Evolutionary conservation across 164 flowering plant genomes (phyloP), one percentile per base, ranked within the genome.

Genomic region (Amborella trichopoda): DNA sequence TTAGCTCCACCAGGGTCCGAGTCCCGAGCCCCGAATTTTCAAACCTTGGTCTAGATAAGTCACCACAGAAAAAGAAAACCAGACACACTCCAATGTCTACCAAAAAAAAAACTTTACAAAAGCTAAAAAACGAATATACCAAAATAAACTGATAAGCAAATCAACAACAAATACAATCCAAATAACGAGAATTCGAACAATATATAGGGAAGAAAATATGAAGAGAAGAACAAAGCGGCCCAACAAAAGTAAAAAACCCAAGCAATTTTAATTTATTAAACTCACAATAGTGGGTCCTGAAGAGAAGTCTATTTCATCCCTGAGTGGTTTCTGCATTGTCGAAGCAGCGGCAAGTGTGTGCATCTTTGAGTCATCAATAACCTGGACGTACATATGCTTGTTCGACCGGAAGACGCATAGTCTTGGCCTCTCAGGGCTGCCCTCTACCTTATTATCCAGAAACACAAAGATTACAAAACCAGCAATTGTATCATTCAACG

Each of bases 281-380:
- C 95, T 83, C 67, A 91, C 99, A 54, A 80, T 61, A 8, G 99
- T 91, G 5, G 99, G 88, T 44, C 90, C 83, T 54, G 86, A 52
- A 32, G 60, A 62, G 70, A 48, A 75, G 55, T 78, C 64, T 11
- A 82, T 54, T 63, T 69, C 83, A 61, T 82, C 94, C 5, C 88
- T 66, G 44, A 87, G 50, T 20, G 84, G 60, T 60, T 91, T 84
- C 76, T 87, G 95, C 80, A 71, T 60, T 0, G 99, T 91, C 9
- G 96, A 87, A 49, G 82, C 99, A 5, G 96, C 65, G 60, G 96
- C 90, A 54, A 91, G 81, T 14, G 99, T 91, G 44, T 87, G 95
- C 99, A 91, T 91, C 73, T 84, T 91, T 24, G 73, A 55, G 63
- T 91, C 99, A 59, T 91, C 99, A 33, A 91, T 87, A 59, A 91